A percentile compares a stretch with the other conserved stretches of the same genome.
phyloP scores from a whole-genome alignment of 345 rosid genomes.

The Brassica juncea region DNA sequence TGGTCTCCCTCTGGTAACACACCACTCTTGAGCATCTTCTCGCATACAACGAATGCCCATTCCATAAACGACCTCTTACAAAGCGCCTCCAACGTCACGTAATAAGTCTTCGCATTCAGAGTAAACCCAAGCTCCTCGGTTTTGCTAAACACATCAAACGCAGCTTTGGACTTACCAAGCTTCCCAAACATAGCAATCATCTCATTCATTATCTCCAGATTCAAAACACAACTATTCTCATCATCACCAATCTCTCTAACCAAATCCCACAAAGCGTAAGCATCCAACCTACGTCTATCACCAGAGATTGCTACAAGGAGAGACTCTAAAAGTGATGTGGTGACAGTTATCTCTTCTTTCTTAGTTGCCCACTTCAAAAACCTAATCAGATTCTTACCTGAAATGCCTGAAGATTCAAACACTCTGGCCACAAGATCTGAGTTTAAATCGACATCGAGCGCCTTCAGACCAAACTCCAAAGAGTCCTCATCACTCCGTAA shows the following conservation, averaged over 20 bases:
- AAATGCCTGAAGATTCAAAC: constrained; percentile 55
- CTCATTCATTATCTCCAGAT: constrained; percentile 55
- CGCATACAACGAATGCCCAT: constrained; percentile 62
- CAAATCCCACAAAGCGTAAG: constrained; percentile 70
- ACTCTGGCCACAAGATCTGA: constrained; percentile 58
- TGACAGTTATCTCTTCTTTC: constrained; percentile 40
- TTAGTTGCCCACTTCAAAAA: constrained; percentile 62
- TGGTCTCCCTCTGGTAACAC: constrained; percentile 50
- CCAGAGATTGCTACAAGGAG: constrained; percentile 51
- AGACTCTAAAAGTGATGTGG: constrained; percentile 47
- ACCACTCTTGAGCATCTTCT: constrained; percentile 63
- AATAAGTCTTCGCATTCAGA: constrained; percentile 57
- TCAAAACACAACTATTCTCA: constrained; percentile 43
- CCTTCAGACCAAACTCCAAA: constrained; percentile 55
- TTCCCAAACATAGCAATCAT: constrained; percentile 64
- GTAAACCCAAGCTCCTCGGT: constrained; percentile 58
- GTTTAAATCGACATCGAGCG: constrained; percentile 44
- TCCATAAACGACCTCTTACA: constrained; percentile 54
- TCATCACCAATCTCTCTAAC: constrained; percentile 58
- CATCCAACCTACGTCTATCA: constrained; percentile 50
- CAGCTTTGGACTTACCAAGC: constrained; percentile 72
- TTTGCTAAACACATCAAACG: constrained; percentile 66
- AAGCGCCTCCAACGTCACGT: constrained; percentile 63
- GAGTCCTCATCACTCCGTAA: constrained; percentile 67
- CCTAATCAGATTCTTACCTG: constrained; percentile 58